Percentiles rank a stretch among this genome's conserved stretches.
phyloP scores from a whole-genome alignment of 805 yeast genomes.

The Candida easanensis region DNA sequence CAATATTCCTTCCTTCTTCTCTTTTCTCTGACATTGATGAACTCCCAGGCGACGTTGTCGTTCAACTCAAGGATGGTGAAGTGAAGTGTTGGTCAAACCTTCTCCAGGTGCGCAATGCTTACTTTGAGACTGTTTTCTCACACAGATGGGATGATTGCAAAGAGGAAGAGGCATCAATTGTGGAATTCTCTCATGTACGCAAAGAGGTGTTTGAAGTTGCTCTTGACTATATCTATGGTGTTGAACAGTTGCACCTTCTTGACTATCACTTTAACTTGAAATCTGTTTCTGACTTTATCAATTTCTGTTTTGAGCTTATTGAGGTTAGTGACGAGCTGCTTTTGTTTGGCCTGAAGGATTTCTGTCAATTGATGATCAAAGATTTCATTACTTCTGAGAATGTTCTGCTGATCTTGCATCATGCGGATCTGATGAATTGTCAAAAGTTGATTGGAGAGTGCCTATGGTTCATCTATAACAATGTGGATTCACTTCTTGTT shows the following conservation, averaged over 20 bases:
- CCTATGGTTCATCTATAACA: constrained; percentile 64
- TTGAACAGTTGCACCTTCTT: constrained; percentile 39
- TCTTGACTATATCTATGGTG: constrained; percentile 58
- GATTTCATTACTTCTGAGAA: constrained; percentile 59
- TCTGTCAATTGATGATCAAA: constrained; percentile 58
- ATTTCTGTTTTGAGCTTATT: constrained; percentile 53
- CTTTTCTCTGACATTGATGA: constrained; percentile 9
- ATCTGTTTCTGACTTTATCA: constrained; percentile 44
- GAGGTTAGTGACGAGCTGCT: constrained; percentile 62
- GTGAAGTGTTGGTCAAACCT: constrained; percentile 48
- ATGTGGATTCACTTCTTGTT: constrained; percentile 59
- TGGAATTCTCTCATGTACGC: constrained; percentile 45
- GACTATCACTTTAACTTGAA: constrained; percentile 23
- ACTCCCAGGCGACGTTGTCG: constrained; percentile 36
- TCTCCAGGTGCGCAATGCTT: constrained; percentile 55
- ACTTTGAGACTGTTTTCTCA: constrained; percentile 58
- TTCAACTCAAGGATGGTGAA: constrained; percentile 47
- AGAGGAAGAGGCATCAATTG: background rate
- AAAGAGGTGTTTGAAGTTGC: constrained; percentile 44
- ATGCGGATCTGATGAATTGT: constrained; percentile 52
- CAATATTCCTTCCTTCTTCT: background rate
- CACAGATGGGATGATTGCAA: constrained; percentile 46
- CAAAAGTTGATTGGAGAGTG: constrained; percentile 56
- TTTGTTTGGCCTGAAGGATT: constrained; percentile 53
- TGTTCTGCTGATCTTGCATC: constrained; percentile 51